Percentiles rank a stretch among this genome's conserved stretches.
These are phyloP conservation scores for Claviceps fusiformis DNA, from an alignment of 2,329 filamentous ascomycete genomes.

Conservation along the genomic window DNA sequence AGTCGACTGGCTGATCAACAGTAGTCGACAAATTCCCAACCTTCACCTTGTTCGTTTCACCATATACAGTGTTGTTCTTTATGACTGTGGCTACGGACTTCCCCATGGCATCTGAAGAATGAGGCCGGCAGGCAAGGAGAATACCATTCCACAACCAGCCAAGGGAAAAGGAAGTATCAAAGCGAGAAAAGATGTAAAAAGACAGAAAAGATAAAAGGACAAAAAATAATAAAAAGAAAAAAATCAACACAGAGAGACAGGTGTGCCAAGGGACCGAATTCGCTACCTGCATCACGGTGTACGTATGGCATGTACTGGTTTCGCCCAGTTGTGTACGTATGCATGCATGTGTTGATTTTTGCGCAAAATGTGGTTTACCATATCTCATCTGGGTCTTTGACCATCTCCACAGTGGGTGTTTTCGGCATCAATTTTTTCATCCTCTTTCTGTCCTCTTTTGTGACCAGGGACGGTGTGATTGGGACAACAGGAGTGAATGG, in stretches of 20 bases:
- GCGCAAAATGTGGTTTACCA: conserved; percentile 34
- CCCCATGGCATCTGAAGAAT: neutral
- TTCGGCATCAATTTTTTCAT: conserved; percentile 51
- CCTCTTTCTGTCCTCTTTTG: conserved; percentile 54
- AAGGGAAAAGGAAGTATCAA: too few species aligned
- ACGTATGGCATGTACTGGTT: too few species aligned
- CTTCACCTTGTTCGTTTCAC: neutral
- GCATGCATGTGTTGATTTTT: neutral
- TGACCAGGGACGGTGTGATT: conserved; percentile 63
- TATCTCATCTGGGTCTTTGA: conserved; percentile 46
- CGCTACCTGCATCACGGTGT: neutral
- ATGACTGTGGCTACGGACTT: neutral
- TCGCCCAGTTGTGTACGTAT: neutral
- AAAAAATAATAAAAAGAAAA: neutral
- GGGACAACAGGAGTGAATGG: conserved; percentile 64
- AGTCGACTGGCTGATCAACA: neutral
- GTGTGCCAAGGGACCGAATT: neutral
- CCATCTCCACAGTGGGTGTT: conserved; percentile 49
- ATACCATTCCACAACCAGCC: too few species aligned
- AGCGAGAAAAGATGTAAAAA: neutral
- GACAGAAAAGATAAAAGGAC: too few species aligned
- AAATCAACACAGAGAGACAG: neutral
- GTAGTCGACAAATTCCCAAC: neutral
- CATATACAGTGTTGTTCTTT: neutral
- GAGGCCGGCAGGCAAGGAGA: neutral